Conservation (phyloP, 2,329 filamentous ascomycete species). For the Hymenoscyphus scutula region DNA sequence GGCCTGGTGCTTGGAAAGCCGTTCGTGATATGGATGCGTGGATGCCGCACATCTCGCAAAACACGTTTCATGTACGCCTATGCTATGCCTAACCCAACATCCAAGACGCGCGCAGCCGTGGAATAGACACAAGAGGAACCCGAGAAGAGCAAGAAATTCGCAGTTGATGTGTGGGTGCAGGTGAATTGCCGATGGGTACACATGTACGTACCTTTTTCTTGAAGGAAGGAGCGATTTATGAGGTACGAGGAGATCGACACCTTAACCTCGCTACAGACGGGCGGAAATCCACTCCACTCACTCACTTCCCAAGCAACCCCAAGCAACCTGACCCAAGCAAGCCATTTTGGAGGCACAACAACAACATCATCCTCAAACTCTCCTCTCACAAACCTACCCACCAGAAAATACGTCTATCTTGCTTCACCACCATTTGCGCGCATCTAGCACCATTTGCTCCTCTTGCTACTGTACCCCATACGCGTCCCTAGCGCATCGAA, state of each 20-base stretch:
- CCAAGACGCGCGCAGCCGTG: background rate
- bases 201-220: background rate
- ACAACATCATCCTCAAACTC: background rate
- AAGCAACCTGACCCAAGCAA: no score
- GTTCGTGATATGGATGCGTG: slow-evolving; percentile 48
- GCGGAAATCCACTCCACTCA: background rate
- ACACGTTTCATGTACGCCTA: background rate
- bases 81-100: background rate
- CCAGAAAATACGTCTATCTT: background rate
- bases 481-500: slow-evolving; percentile 3
- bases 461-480: slow-evolving; percentile 3
- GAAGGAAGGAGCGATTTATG: background rate
- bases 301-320: slow-evolving; percentile 5
- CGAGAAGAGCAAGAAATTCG: background rate
- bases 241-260: background rate
- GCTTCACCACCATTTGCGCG: background rate
- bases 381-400: background rate
- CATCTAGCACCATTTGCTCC: background rate
- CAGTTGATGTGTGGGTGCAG: background rate
- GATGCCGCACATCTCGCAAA: slow-evolving; percentile 57
- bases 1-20: slow-evolving; percentile 33
- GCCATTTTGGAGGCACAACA: slow-evolving; percentile 10
- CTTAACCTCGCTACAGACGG: slow-evolving; percentile 11
- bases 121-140: background rate
- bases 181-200: background rate